These are phyloP conservation scores for Pseudocercospora fijiensis DNA, from an alignment of 2,329 filamentous ascomycete genomes.

Conservation along the genomic window DNA sequence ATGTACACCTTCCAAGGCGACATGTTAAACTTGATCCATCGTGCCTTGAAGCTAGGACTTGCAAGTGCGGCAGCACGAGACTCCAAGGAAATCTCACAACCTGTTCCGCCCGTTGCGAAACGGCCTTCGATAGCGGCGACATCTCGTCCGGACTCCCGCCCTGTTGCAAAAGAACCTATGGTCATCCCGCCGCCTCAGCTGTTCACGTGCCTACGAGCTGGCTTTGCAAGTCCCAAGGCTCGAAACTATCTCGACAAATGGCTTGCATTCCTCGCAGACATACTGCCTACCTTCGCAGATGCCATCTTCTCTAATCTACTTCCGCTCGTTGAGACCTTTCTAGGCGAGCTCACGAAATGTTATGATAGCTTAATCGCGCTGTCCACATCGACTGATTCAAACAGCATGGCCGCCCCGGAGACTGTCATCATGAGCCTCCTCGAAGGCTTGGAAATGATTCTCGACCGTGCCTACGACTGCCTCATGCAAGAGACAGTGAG, in stretches of 20 bases:
- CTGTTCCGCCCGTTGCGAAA: conserved; percentile 2
- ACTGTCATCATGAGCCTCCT: conserved; percentile 54
- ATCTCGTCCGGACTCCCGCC: conserved; percentile 9
- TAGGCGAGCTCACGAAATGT: conserved; percentile 68
- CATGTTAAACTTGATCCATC: conserved; percentile 74
- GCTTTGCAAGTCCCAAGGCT: conserved; percentile 72
- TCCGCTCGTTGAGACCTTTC: conserved; percentile 86
- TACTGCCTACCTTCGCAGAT: conserved; percentile 78
- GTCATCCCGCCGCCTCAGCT: conserved; percentile 63
- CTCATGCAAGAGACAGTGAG: conserved; percentile 73
- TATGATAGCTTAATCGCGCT: conserved; percentile 69
- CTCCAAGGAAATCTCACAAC: conserved; percentile 11
- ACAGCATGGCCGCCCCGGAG: conserved; percentile 27
- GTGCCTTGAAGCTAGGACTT: conserved; percentile 63
- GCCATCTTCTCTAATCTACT: conserved; percentile 88
- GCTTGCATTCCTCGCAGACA: conserved; percentile 80
- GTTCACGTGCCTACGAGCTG: conserved; percentile 80
- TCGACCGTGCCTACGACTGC: conserved; percentile 82
- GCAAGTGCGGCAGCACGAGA: not conserved
- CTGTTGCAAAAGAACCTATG: not conserved
- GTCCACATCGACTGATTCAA: conserved; percentile 47
- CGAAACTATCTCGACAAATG: conserved; percentile 84
- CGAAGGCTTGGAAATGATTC: conserved; percentile 87
- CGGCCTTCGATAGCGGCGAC: conserved; percentile 5
- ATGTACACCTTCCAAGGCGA: conserved; percentile 43